Evolutionary conservation across 208 protist genomes (phyloP).

Genomic region (Phytomonas francai): DNA sequence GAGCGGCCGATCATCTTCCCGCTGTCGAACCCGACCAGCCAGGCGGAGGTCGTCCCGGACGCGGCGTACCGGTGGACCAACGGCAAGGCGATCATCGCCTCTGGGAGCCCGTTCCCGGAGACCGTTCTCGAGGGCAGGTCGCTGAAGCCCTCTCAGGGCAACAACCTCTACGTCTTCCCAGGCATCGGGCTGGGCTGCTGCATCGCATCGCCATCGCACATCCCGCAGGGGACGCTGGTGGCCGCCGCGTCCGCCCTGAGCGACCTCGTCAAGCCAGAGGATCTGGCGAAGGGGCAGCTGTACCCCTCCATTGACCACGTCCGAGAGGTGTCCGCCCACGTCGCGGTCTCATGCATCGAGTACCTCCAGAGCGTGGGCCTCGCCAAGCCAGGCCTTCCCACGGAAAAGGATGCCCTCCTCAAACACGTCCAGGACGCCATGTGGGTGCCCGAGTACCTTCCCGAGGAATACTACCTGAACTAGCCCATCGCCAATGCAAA

Average conservation of each 20-base stretch:
- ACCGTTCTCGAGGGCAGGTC: constrained; percentile 81
- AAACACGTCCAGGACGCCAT: constrained; percentile 28
- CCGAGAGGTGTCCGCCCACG: constrained; percentile 67
- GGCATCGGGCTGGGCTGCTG: constrained; percentile 33
- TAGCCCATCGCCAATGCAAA: not conserved
- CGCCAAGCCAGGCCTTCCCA: constrained; percentile 35
- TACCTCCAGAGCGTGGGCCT: constrained; percentile 59
- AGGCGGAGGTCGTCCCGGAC: constrained; percentile 88
- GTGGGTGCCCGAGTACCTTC: constrained; percentile 72
- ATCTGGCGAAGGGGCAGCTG: constrained; percentile 39
- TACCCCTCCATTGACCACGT: constrained; percentile 73
- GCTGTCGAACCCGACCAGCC: constrained; percentile 92
- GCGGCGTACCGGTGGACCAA: constrained; percentile 92
- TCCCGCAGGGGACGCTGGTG: constrained; percentile 88
- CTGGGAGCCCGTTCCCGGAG: constrained; percentile 92
- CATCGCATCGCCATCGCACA: constrained; percentile 52
- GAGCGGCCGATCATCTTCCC: constrained; percentile 94
- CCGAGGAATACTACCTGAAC: constrained; percentile 16
- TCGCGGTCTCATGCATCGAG: constrained; percentile 59
- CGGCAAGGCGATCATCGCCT: constrained; percentile 91
- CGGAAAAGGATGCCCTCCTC: constrained; percentile 34
- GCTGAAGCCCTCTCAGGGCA: constrained; percentile 90
- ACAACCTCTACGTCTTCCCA: constrained; percentile 70
- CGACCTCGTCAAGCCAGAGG: constrained; percentile 31
- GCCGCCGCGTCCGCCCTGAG: constrained; percentile 76